phyloP scores from a whole-genome alignment of 441 rosid genomes.

The Populus tomentosa region DNA sequence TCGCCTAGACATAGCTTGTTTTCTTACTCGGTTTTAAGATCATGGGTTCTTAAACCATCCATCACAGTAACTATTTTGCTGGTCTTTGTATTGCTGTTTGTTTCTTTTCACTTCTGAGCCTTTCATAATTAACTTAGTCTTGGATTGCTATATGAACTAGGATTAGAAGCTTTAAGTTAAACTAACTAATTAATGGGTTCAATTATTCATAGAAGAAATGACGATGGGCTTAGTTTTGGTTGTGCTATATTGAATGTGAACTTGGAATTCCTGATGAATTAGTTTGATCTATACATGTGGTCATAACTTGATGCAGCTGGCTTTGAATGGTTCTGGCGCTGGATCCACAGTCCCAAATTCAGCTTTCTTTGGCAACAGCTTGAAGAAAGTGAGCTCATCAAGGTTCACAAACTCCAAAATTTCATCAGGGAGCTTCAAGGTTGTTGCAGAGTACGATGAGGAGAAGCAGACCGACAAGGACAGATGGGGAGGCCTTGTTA shows the following conservation, averaged over 20 bases:
- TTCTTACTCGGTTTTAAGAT: neutral
- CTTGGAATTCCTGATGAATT: neutral
- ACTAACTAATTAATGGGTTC: neutral
- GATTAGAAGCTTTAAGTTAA: neutral
- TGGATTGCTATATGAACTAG: neutral
- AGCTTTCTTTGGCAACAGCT: conserved; percentile 54
- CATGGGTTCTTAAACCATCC: neutral
- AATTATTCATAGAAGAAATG: neutral
- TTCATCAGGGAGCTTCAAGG: conserved; percentile 46
- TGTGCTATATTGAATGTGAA: neutral
- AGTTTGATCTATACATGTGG: neutral
- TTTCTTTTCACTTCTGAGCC: neutral
- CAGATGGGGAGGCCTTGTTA: conserved; percentile 72
- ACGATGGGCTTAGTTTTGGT: neutral
- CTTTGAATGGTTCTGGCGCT: conserved; percentile 63
- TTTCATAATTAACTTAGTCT: neutral
- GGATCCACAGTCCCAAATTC: conserved; percentile 52
- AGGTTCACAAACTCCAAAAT: conserved; percentile 39
- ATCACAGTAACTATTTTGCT: neutral
- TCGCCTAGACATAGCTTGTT: neutral
- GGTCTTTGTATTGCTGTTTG: neutral
- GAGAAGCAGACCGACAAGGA: conserved; percentile 61
- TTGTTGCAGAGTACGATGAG: conserved; percentile 51
- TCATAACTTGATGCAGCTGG: conserved; percentile 45
- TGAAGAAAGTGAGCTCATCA: conserved; percentile 55